Conservation (phyloP, 371 early-diverging fungal genomes). For the Lichtheimia corymbifera region DNA sequence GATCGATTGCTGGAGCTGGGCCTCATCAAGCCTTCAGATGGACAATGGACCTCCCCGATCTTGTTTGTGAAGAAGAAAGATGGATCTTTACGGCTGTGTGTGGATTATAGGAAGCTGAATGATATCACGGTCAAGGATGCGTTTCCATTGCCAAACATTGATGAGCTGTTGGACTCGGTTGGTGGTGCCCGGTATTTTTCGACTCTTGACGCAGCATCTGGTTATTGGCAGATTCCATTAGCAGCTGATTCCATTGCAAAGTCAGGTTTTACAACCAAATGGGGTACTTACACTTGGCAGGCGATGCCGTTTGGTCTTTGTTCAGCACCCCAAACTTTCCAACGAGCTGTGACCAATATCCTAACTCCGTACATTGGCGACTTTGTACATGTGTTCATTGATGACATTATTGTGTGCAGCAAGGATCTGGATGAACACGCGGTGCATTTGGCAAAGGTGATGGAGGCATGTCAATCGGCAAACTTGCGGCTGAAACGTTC, state of each 20-base stretch:
- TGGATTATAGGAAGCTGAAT: slow-evolving; percentile 53
- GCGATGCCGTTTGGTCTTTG: slow-evolving; percentile 56
- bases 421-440: too few relatives aligned
- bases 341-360: slow-evolving; percentile 33
- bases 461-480: too few relatives aligned
- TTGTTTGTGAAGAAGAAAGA: slow-evolving; percentile 1
- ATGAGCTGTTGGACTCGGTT: slow-evolving; percentile 30
- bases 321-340: slow-evolving; percentile 48
- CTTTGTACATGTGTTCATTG: slow-evolving; percentile 19
- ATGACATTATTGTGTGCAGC: too few relatives aligned
- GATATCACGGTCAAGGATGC: slow-evolving; percentile 38
- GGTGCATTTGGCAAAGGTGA: too few relatives aligned
- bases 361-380: slow-evolving; percentile 35
- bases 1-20: too few relatives aligned
- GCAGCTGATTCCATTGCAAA: slow-evolving; percentile 7
- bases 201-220: slow-evolving; percentile 35
- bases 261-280: slow-evolving; percentile 32
- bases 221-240: slow-evolving; percentile 35
- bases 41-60: background rate
- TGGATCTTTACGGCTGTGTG: slow-evolving; percentile 31
- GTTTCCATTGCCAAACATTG: slow-evolving; percentile 44
- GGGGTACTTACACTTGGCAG: slow-evolving; percentile 32
- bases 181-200: slow-evolving; percentile 25
- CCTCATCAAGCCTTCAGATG: too few relatives aligned
- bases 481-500: too few relatives aligned